A percentile compares a stretch with the other conserved stretches of the same genome.
Evolutionary conservation across 495 filamentous ascomycete species (phyloP).

Genomic region (Lasiosphaeriaceae sp.): DNA sequence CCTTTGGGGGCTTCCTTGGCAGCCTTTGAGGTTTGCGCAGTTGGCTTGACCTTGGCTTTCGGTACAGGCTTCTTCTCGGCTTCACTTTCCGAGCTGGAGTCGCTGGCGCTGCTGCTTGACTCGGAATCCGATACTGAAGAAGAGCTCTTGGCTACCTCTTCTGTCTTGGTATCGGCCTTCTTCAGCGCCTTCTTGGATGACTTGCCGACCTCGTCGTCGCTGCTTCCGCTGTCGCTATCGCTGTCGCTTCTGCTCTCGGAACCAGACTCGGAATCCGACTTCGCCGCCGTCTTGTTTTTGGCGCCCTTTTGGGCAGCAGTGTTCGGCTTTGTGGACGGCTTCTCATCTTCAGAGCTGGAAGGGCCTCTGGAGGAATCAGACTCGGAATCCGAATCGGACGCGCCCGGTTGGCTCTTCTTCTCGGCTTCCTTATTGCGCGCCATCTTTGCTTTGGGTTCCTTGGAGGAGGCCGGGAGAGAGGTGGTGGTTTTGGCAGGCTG

Average conservation of each 20-base stretch:
- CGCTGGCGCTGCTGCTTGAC: not conserved
- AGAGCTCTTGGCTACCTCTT: not conserved
- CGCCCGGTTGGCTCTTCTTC: constrained; percentile 7
- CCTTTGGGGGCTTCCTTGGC: not conserved
- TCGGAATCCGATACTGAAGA: not conserved
- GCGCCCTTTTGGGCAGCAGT: constrained; percentile 2
- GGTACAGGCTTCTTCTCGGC: constrained; percentile 1
- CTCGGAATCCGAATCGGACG: constrained; percentile 16
- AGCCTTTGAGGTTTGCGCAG: constrained; percentile 16
- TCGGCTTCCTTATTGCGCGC: constrained; percentile 8
- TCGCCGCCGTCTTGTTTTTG: constrained; percentile 6
- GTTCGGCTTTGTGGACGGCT: not conserved
- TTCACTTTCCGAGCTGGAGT: not conserved
- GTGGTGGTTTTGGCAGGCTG: constrained; percentile 8
- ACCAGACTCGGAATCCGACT: constrained; percentile 11
- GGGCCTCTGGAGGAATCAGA: constrained; percentile 5
- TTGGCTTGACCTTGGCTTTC: constrained; percentile 4
- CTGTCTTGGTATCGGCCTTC: not conserved
- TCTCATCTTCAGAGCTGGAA: constrained; percentile 11
- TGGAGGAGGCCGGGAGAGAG: not conserved
- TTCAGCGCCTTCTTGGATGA: constrained; percentile 6
- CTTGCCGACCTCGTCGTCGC: constrained; percentile 20
- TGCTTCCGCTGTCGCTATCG: constrained; percentile 17
- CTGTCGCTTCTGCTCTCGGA: constrained; percentile 25
- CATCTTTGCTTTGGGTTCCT: not conserved